Evolutionary conservation across 1,284 basidiomycete genomes (phyloP), one percentile per base, ranked within the genome.

Genomic region (Ceratobasidium sp.): DNA sequence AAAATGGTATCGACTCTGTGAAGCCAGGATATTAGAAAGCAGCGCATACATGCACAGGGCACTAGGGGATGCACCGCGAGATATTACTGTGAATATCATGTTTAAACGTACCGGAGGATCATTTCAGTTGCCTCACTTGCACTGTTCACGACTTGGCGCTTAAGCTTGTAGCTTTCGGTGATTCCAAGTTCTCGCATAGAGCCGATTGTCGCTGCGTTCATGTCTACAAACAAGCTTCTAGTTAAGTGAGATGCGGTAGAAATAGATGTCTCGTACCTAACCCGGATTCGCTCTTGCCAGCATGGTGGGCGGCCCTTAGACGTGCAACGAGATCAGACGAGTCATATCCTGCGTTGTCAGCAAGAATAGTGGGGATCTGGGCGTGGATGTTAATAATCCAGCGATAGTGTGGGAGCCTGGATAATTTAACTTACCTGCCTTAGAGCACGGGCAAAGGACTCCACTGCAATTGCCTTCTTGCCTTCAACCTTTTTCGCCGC

Each of bases 61-160:
- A n/a, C 13, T 48, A 38, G 5, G 3, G 64, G 23, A 12, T 44
- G 44, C 48, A 5, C n/a, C n/a, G n/a, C n/a, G n/a, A n/a, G n/a
- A n/a, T n/a, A n/a, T n/a, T n/a, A n/a, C n/a, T n/a, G n/a, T n/a
- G n/a, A n/a, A n/a, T n/a, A n/a, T n/a, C 54, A 20, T 56, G 7
- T 56, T 56, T 20, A 80, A 59, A 89, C 94, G 50, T 85, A 96
- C 91, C 97, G 90, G 81, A 99, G 89, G 81, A 99, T 98, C 96
- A 99, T 99, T 88, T 99, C 98, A 1, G 96, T 94, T 10, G 97
- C 98, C 85, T 99, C 98, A 80, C 92, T 96, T 0, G 98, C 97
- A 82, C 94, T 96, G 71, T 95, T 86, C 3, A 99, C 93, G 0
- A 99, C 97, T 86, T 98, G 97, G 61, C 93, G 88, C 87, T 99